phyloP scores from a whole-genome alignment of 805 yeast genomes.

The Cyberlindnera euphorbiae region DNA sequence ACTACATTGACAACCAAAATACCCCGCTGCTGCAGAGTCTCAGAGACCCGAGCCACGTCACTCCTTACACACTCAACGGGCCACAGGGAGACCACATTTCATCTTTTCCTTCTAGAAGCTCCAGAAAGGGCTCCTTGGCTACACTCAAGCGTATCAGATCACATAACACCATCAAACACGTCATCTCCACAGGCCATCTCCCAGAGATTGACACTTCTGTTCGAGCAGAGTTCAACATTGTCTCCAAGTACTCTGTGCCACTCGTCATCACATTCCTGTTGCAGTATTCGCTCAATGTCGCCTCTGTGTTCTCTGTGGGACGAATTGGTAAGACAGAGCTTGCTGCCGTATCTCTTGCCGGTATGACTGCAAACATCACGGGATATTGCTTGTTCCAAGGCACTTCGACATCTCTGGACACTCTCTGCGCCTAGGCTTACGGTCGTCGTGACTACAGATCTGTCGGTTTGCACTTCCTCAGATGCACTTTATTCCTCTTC shows the following conservation, averaged over 20 bases:
- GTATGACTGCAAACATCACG: constrained; percentile 75
- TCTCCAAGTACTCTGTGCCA: constrained; percentile 49
- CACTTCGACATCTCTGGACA: constrained; percentile 72
- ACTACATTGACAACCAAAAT: constrained; percentile 13
- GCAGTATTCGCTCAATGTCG: constrained; percentile 70
- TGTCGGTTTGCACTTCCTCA: constrained; percentile 65
- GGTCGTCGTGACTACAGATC: constrained; percentile 60
- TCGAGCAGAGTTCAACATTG: constrained; percentile 40
- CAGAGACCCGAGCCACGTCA: constrained; percentile 17
- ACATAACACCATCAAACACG: constrained; percentile 23
- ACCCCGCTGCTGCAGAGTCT: constrained; percentile 21
- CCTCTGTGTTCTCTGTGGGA: constrained; percentile 75
- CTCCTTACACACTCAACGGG: constrained; percentile 4
- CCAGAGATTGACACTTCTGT: constrained; percentile 22
- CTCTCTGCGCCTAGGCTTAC: constrained; percentile 73
- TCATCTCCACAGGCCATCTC: constrained; percentile 21
- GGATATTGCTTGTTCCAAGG: constrained; percentile 76
- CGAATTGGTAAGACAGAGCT: constrained; percentile 64
- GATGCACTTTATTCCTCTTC: constrained; percentile 62
- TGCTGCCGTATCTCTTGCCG: constrained; percentile 71
- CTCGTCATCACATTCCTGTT: constrained; percentile 61
- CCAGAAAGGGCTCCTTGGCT: constrained; percentile 23
- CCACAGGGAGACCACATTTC: constrained; percentile 18
- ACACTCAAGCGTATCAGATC: constrained; percentile 24
- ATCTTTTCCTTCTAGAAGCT: constrained; percentile 8